phyloP scores from a whole-genome alignment of 2,329 filamentous ascomycete genomes.

The Epichloe bromicola region DNA sequence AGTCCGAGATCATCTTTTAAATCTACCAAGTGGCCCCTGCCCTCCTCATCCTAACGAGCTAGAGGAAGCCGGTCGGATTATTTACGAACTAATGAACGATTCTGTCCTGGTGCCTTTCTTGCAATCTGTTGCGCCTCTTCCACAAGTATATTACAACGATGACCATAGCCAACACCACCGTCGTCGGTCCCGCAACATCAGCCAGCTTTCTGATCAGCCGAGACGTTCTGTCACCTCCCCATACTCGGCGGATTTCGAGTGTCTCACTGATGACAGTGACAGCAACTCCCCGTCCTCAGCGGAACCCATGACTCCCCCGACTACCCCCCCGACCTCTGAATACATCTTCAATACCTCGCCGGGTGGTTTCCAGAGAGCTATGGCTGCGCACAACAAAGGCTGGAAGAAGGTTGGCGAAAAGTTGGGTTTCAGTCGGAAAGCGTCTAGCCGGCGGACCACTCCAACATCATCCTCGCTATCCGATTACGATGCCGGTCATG shows the following conservation, averaged over 20 bases:
- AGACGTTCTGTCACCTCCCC: conserved; percentile 26
- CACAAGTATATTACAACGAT: conserved; percentile 22
- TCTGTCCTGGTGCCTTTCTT: conserved; percentile 88
- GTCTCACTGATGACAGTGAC: conserved; percentile 52
- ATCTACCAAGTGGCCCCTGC: conserved; percentile 35
- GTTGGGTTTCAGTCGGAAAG: conserved; percentile 43
- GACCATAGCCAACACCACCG: conserved; percentile 25
- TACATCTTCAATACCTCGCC: conserved; percentile 39
- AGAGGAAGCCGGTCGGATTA: conserved; percentile 71
- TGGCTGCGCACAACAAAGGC: conserved; percentile 41
- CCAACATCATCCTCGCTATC: conserved; percentile 28
- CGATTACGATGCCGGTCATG: conserved; percentile 23
- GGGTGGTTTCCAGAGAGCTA: conserved; percentile 39
- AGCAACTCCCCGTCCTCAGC: conserved; percentile 40
- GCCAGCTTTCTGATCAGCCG: conserved; percentile 1
- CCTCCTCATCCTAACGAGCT: conserved; percentile 65
- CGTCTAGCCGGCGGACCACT: conserved; percentile 28
- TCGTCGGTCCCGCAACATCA: conserved; percentile 4
- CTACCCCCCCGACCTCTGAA: conserved; percentile 53
- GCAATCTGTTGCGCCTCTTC: conserved; percentile 42
- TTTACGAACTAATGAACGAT: conserved; percentile 95
- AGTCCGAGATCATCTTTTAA: conserved; percentile 70
- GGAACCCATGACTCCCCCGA: conserved; percentile 67
- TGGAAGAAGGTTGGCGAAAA: conserved; percentile 55
- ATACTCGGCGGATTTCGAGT: conserved; percentile 35